Evolutionary conservation across 2,329 filamentous ascomycete genomes (phyloP), one percentile per base, ranked within the genome.

Genomic region (Cytospora piceae): DNA sequence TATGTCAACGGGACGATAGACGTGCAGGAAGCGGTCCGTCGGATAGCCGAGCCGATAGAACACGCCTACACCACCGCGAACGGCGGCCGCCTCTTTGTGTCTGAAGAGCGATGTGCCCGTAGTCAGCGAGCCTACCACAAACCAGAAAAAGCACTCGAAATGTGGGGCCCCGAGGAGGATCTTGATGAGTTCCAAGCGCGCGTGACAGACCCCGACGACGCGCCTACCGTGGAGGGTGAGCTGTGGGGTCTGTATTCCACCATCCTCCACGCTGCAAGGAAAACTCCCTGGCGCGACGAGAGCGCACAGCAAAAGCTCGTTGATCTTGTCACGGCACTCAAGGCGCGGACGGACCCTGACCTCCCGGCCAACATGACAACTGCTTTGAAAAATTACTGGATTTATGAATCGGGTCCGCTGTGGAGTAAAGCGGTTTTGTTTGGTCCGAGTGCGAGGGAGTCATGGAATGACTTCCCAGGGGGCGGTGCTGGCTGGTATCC

Each of bases 211-310:
- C 22, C 58, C 9, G 27, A 17, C 42, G 54, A 58, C 14, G 31
- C 46, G 7, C 53, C 32, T 0, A 55, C 27, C 1, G 37, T 64
- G 4, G 70, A 72, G 51, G 49, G 49, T 22, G 59, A 65, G 32
- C 69, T 72, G 17, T 71, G 69, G 70, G 52, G 57, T 6, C 65
- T 72, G 8, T 71, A 68, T 61, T 70, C 65, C 63, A 51, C 64
- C 15, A 39, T 72, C n/a, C 54, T 71, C 3, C 70, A 70, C 61
- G 65, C 70, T 5, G 60, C 70, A 6, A 70, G 67, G 63, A 66
- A 66, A 32, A 69, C 69, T 34, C 63, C 66, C 1, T 71, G 68
- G 69, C 37, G 59, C 11, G 56, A 67, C 22, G 52, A 57, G 3
- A 32, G 17, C 14, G 58, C 39, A 14, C 70, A 69, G 29, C 58